Conservation (phyloP, 1,139 yeast species). For the Debaryomycetaceae sp. region DNA sequence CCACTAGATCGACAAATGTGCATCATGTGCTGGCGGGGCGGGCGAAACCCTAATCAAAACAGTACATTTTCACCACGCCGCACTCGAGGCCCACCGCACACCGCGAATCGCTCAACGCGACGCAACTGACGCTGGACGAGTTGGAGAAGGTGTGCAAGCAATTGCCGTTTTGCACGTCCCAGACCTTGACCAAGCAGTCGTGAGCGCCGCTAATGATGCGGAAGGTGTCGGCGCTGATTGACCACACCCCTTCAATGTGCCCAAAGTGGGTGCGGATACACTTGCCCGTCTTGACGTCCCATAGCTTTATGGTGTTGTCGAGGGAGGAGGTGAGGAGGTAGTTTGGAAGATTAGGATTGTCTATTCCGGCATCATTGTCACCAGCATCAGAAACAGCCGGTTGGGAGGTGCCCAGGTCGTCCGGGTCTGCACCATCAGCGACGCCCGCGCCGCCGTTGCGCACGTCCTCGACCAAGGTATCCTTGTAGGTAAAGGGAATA, state of each 20-base stretch:
- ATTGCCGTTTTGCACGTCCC: slow-evolving; percentile 92
- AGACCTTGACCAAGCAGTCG: slow-evolving; percentile 78
- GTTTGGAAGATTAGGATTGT: slow-evolving; percentile 47
- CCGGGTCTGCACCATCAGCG: slow-evolving; percentile 1
- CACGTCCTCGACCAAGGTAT: slow-evolving; percentile 25
- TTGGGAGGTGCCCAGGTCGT: background rate
- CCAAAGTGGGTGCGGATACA: slow-evolving; percentile 93
- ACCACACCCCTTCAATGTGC: slow-evolving; percentile 97
- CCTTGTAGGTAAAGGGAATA: slow-evolving; percentile 64
- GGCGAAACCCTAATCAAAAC: too few species aligned
- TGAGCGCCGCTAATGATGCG: slow-evolving; percentile 91
- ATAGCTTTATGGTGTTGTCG: slow-evolving; percentile 86
- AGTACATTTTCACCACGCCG: slow-evolving; percentile 74
- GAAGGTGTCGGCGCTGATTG: slow-evolving; percentile 89
- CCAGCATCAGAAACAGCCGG: background rate
- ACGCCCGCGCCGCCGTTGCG: slow-evolving; percentile 6
- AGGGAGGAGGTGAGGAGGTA: slow-evolving; percentile 80
- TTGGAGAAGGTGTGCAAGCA: slow-evolving; percentile 88
- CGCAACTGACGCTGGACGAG: slow-evolving; percentile 70
- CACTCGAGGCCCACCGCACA: slow-evolving; percentile 86
- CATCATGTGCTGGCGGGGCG: too few species aligned
- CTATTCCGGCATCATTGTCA: slow-evolving; percentile 11
- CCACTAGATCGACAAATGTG: too few species aligned
- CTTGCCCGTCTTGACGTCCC: slow-evolving; percentile 82
- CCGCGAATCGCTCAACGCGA: slow-evolving; percentile 79